Evolutionary conservation across 2,329 filamentous ascomycete species (phyloP).

Genomic region (Beauveria sp.): DNA sequence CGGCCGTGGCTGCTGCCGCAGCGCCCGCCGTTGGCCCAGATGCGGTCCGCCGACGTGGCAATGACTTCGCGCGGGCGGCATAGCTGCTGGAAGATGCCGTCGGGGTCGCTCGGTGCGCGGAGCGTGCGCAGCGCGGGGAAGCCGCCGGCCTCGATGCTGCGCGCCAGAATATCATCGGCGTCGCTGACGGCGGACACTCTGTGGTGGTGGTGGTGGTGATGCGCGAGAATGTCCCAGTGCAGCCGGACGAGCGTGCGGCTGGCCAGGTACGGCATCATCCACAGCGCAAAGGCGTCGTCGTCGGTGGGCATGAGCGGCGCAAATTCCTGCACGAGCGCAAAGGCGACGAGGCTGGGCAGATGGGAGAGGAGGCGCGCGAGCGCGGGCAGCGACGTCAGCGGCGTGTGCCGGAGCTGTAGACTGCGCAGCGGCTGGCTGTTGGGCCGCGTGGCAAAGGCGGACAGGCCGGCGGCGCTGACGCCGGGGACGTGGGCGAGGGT

Average conservation of each 20-base stretch:
- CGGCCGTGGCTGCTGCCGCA: slow-evolving; percentile 16
- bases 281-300: slow-evolving; percentile 45
- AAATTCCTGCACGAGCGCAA: slow-evolving; percentile 47
- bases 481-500: slow-evolving; percentile 49
- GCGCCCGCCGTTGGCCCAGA: slow-evolving; percentile 17
- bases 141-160: slow-evolving; percentile 50
- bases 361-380: slow-evolving; percentile 53
- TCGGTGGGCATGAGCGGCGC: slow-evolving; percentile 45
- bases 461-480: slow-evolving; percentile 48
- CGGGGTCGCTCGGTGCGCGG: slow-evolving; percentile 60
- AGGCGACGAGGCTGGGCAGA: slow-evolving; percentile 38
- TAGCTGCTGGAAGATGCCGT: slow-evolving; percentile 60
- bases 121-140: slow-evolving; percentile 56
- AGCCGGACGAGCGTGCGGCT: slow-evolving; percentile 44
- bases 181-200: slow-evolving; percentile 28
- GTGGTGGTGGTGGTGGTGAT: slow-evolving; percentile 17
- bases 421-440: slow-evolving; percentile 37
- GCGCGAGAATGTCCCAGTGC: slow-evolving; percentile 58
- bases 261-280: slow-evolving; percentile 57
- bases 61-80: slow-evolving; percentile 55
- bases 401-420: slow-evolving; percentile 48
- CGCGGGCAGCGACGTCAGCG: slow-evolving; percentile 47
- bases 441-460: slow-evolving; percentile 44
- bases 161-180: slow-evolving; percentile 56
- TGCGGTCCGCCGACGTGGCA: slow-evolving; percentile 43